A percentile compares a stretch with the other conserved stretches of the same genome.
These are phyloP conservation scores for Atalantia buxifolia DNA, from an alignment of 345 rosid species.

Conservation along the genomic window DNA sequence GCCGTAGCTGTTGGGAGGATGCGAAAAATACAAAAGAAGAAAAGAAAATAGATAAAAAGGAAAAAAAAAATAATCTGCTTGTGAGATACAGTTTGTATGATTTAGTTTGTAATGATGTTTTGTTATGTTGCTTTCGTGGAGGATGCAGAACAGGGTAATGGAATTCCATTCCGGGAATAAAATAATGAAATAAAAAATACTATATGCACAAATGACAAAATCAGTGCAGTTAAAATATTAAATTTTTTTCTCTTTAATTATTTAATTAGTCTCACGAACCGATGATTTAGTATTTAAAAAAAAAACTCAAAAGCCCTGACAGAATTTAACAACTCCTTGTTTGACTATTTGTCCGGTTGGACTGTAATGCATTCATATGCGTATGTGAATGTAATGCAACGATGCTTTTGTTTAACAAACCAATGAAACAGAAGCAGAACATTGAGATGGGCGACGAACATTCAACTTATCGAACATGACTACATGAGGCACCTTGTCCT, in stretches of 20 bases:
- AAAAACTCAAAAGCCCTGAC: not conserved
- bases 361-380: not conserved
- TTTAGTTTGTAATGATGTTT: not conserved
- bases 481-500: not conserved
- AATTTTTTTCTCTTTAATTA: not conserved
- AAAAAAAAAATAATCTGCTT: not conserved
- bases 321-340: not conserved
- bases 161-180: not conserved
- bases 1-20: not conserved
- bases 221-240: not conserved
- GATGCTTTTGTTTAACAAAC: not conserved
- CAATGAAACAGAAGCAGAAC: not conserved
- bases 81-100: conserved; percentile 19
- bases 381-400: not conserved
- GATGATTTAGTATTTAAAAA: not conserved
- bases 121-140: not conserved
- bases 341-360: conserved; percentile 9
- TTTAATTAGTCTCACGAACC: not conserved
- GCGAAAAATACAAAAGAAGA: not conserved
- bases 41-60: not conserved
- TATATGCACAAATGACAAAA: not conserved
- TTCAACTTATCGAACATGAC: not conserved
- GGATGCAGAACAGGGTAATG: not conserved
- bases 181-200: not conserved
- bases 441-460: not conserved